These are phyloP conservation scores for Lagerstroemia speciosa DNA, from an alignment of 345 rosid genomes.

Conservation along the genomic window DNA sequence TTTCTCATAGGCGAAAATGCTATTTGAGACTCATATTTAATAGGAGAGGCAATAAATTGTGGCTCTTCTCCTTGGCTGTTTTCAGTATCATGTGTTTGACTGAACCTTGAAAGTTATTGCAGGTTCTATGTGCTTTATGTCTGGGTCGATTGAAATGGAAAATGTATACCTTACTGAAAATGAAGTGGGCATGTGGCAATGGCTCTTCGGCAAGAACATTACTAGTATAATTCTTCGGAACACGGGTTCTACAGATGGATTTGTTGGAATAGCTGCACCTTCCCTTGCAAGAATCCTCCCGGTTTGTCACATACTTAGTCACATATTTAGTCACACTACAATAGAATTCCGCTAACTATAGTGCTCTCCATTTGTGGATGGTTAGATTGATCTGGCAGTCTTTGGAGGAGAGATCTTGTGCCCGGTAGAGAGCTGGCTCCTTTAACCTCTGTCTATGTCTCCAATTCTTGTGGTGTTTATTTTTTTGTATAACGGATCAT, in stretches of 20 bases:
- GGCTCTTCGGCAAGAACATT: constrained; percentile 87
- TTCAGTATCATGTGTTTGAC: not conserved
- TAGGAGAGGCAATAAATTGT: not conserved
- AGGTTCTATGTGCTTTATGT: constrained; percentile 98
- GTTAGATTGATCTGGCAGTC: constrained; percentile 80
- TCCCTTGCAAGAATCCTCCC: constrained; percentile 94
- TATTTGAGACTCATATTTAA: not conserved
- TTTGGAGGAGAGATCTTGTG: constrained; percentile 92
- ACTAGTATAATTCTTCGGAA: constrained; percentile 67
- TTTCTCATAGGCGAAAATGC: not conserved
- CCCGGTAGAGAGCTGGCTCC: constrained; percentile 49
- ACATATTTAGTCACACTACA: not conserved
- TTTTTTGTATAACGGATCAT: constrained; percentile 6
- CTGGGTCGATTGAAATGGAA: constrained; percentile 88
- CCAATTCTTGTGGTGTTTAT: not conserved
- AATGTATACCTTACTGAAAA: constrained; percentile 79
- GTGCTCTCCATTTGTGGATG: constrained; percentile 13
- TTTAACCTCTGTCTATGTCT: constrained; percentile 2
- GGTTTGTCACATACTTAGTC: constrained; percentile 40
- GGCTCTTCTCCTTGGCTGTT: not conserved
- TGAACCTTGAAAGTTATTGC: constrained; percentile 9
- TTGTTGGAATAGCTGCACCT: constrained; percentile 92
- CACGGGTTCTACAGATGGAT: constrained; percentile 65
- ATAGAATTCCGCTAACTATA: constrained; percentile 6
- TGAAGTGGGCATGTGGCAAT: constrained; percentile 84